These are phyloP conservation scores for Polychytrium aggregatum DNA, from an alignment of 192 early-diverging fungal species.

Conservation along the genomic window DNA sequence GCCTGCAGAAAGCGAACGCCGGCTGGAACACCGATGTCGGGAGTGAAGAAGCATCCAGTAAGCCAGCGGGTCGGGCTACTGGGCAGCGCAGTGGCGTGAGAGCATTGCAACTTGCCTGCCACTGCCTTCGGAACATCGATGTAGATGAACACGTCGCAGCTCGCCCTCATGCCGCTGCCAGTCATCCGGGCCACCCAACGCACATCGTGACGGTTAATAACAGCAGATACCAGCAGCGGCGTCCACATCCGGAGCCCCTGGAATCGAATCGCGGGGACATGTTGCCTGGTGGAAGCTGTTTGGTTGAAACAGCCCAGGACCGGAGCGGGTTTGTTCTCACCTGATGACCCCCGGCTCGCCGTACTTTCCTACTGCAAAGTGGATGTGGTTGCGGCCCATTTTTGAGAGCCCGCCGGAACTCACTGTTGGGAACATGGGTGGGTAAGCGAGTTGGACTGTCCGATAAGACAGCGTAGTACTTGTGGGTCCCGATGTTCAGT, in stretches of 20 bases:
- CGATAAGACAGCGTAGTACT: too few relatives aligned
- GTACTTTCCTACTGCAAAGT: slow-evolving; percentile 63
- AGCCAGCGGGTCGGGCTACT: background rate
- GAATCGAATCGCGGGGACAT: too few relatives aligned
- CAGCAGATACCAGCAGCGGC: too few relatives aligned
- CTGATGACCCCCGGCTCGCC: slow-evolving; percentile 62
- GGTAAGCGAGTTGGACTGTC: too few relatives aligned
- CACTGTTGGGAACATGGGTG: too few relatives aligned
- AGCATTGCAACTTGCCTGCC: slow-evolving; percentile 27
- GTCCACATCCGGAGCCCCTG: too few relatives aligned
- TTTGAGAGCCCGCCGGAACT: slow-evolving; percentile 57
- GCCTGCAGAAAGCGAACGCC: slow-evolving; percentile 68
- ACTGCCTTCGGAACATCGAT: slow-evolving; percentile 63
- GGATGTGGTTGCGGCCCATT: slow-evolving; percentile 86
- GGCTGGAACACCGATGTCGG: slow-evolving; percentile 17
- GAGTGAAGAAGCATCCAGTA: background rate
- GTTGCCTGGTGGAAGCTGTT: too few relatives aligned
- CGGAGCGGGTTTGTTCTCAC: too few relatives aligned
- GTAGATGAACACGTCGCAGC: slow-evolving; percentile 65
- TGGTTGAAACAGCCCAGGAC: too few relatives aligned
- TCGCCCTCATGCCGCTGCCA: slow-evolving; percentile 54
- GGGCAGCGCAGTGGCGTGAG: background rate
- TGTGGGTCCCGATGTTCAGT: too few relatives aligned
- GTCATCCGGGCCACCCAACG: too few relatives aligned
- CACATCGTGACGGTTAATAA: too few relatives aligned